These are phyloP conservation scores for Yamadazyma blattariae DNA, from an alignment of 1,139 yeast genomes.

Conservation along the genomic window DNA sequence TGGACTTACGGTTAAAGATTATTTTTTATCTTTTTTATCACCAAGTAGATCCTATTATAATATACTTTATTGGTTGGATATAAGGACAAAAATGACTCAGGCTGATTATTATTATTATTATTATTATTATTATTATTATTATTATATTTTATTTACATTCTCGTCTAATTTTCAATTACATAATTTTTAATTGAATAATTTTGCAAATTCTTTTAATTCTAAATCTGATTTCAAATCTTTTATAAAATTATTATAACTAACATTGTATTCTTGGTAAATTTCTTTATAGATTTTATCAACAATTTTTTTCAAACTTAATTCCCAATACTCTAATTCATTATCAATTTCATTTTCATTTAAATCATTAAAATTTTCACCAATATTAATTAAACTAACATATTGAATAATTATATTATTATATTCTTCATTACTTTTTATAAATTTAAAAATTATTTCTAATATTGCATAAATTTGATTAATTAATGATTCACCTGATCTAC, in stretches of 20 bases:
- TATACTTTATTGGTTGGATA: too few relatives aligned
- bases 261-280: slow-evolving; percentile 23
- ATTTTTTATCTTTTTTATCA: background rate
- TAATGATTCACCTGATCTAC: slow-evolving; percentile 41
- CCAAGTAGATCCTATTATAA: background rate
- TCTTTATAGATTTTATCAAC: slow-evolving; percentile 23
- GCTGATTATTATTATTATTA: too few relatives aligned
- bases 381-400: slow-evolving; percentile 25
- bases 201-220: slow-evolving; percentile 15
- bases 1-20: background rate
- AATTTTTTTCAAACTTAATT: slow-evolving; percentile 23
- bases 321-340: slow-evolving; percentile 18
- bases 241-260: slow-evolving; percentile 18
- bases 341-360: slow-evolving; percentile 3
- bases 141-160: too few relatives aligned
- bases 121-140: too few relatives aligned
- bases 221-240: slow-evolving; percentile 30
- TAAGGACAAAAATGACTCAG: too few relatives aligned
- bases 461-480: slow-evolving; percentile 46
- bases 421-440: slow-evolving; percentile 45
- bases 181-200: slow-evolving; percentile 2
- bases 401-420: slow-evolving; percentile 32
- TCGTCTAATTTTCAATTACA: too few relatives aligned
- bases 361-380: slow-evolving; percentile 14
- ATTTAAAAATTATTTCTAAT: slow-evolving; percentile 40